A percentile compares a stretch with the other conserved stretches of the same genome.
Conservation (phyloP, 176 grass and related monocot species). For the Tillandsia fasciculata region DNA sequence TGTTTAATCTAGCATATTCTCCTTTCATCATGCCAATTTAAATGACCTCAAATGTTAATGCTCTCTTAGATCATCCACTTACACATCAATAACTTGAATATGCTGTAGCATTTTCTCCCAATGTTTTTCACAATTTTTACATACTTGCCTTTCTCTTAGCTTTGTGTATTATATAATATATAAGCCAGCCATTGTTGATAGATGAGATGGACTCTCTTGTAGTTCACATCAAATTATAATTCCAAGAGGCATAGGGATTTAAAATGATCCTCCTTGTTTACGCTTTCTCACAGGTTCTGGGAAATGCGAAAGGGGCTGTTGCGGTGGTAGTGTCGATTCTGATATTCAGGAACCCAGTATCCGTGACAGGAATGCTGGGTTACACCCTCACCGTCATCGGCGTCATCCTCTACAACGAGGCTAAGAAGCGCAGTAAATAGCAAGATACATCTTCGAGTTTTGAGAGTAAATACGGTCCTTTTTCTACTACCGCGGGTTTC, state of each 20-base stretch:
- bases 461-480: not conserved
- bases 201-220: not conserved
- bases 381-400: constrained; percentile 20
- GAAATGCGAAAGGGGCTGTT: constrained; percentile 31
- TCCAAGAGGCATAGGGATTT: not conserved
- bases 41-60: not conserved
- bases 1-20: not conserved
- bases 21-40: not conserved
- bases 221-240: not conserved
- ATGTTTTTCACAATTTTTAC: no score
- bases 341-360: constrained; percentile 26
- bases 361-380: constrained; percentile 20
- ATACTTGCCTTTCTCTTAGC: no score
- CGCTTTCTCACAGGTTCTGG: constrained; percentile 12
- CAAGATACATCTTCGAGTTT: not conserved
- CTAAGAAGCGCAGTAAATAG: constrained; percentile 22
- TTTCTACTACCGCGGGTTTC: not conserved
- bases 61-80: not conserved
- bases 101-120: no score
- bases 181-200: no score
- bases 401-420: constrained; percentile 21
- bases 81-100: not conserved
- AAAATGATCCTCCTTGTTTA: not conserved
- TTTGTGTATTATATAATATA: no score
- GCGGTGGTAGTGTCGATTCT: constrained; percentile 26